Conservation (phyloP, 2,329 filamentous ascomycete species). For the Cladophialophora chaetospira region DNA sequence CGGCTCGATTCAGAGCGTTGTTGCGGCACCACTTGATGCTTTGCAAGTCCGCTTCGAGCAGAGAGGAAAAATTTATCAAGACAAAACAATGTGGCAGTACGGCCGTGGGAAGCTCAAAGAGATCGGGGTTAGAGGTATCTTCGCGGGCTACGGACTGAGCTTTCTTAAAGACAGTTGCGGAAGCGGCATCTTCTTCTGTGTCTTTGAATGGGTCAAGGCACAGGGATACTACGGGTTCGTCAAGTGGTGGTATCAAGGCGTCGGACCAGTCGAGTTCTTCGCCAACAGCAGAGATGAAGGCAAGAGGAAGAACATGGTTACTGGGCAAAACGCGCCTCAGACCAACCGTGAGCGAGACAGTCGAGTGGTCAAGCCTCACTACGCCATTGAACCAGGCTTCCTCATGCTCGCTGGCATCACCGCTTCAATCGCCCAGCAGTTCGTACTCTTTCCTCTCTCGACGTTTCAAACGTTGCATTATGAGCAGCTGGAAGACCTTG, state of each 20-base stretch:
- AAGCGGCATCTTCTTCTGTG: slow-evolving; percentile 63
- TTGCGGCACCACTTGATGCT: slow-evolving; percentile 65
- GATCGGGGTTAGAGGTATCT: slow-evolving; percentile 63
- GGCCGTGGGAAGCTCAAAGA: slow-evolving; percentile 58
- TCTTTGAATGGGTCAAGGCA: slow-evolving; percentile 65
- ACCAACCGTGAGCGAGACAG: slow-evolving; percentile 21
- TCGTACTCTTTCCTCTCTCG: slow-evolving; percentile 60
- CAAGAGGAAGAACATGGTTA: slow-evolving; percentile 3
- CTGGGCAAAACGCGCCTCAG: slow-evolving; percentile 17
- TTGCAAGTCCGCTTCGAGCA: slow-evolving; percentile 64
- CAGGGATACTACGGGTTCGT: slow-evolving; percentile 65
- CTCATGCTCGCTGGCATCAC: slow-evolving; percentile 61
- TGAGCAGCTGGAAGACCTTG: slow-evolving; percentile 60
- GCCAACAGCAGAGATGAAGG: neutral
- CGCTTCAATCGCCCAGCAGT: slow-evolving; percentile 61
- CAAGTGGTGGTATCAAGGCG: slow-evolving; percentile 57
- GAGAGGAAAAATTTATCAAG: slow-evolving; percentile 34
- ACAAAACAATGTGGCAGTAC: slow-evolving; percentile 67
- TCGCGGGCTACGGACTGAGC: slow-evolving; percentile 63
- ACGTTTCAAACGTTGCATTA: slow-evolving; percentile 64
- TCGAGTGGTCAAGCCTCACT: slow-evolving; percentile 60
- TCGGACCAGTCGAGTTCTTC: neutral
- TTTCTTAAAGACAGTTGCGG: slow-evolving; percentile 64
- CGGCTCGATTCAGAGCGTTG: slow-evolving; percentile 61
- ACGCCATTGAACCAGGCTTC: slow-evolving; percentile 63